Percentiles rank a stretch among this genome's conserved stretches.
Conservation (phyloP, 306 rosid species). For the Glycine soja region DNA sequence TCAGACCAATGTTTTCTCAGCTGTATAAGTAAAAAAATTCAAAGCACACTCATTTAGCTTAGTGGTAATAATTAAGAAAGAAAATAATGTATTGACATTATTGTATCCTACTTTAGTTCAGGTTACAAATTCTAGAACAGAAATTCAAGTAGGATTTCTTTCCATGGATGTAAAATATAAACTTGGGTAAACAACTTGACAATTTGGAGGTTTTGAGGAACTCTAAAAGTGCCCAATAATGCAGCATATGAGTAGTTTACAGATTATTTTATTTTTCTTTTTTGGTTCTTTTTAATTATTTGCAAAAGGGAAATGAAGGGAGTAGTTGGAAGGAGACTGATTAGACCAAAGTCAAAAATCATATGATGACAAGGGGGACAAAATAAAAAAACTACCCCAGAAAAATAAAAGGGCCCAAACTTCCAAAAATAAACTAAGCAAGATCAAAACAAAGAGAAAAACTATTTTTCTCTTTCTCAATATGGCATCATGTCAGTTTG, state of each 20-base stretch:
- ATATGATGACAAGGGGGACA: background rate
- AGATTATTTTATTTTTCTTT: too few relatives aligned
- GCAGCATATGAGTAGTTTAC: background rate
- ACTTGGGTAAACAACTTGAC: background rate
- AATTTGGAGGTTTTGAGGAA: constrained; percentile 12
- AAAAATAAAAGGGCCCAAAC: background rate
- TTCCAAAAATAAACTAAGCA: background rate
- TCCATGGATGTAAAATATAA: background rate
- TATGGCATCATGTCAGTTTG: constrained; percentile 24
- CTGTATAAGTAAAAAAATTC: constrained; percentile 56
- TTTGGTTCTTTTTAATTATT: too few relatives aligned
- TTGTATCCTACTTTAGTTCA: constrained; percentile 31
- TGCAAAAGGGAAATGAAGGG: too few relatives aligned
- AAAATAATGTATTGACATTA: constrained; percentile 26
- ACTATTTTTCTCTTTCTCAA: constrained; percentile 18
- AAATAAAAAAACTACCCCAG: background rate
- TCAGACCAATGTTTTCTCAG: constrained; percentile 83
- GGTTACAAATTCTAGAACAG: constrained; percentile 26
- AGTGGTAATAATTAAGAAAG: constrained; percentile 18
- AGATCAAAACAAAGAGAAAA: background rate
- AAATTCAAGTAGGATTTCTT: constrained; percentile 31
- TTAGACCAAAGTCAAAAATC: background rate
- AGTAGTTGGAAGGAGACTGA: background rate
- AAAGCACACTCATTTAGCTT: constrained; percentile 34
- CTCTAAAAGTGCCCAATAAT: constrained; percentile 13